phyloP scores from a whole-genome alignment of 257 asterid species.

The Salvia hispanica region DNA sequence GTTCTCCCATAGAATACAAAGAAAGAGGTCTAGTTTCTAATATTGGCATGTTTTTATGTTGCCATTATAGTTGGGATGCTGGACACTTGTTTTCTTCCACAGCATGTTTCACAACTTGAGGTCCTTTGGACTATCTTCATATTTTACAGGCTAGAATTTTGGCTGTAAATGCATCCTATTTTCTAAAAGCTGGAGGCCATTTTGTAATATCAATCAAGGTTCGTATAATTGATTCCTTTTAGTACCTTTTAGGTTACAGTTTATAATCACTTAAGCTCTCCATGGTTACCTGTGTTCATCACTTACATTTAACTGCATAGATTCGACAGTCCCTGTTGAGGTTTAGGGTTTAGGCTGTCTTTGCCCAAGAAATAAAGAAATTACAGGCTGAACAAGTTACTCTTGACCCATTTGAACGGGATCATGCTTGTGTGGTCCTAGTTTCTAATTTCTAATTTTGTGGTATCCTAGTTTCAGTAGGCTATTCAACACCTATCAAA shows the following conservation, averaged over 20 bases:
- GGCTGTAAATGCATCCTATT: conserved; percentile 85
- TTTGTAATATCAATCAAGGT: conserved; percentile 94
- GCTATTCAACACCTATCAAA: not conserved
- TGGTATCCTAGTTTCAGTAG: not conserved
- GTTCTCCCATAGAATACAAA: no score
- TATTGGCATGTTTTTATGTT: no score
- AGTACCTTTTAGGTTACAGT: no score
- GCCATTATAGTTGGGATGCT: no score
- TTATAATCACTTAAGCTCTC: no score
- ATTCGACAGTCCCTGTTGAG: conserved; percentile 86
- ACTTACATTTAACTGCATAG: conserved; percentile 58
- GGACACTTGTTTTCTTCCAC: no score
- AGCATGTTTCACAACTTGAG: not conserved
- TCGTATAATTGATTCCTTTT: conserved; percentile 1
- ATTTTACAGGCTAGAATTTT: conserved; percentile 78
- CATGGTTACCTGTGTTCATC: no score
- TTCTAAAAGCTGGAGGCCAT: conserved; percentile 85
- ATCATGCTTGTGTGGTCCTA: conserved; percentile 95
- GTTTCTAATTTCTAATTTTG: conserved; percentile 32
- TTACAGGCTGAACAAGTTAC: conserved; percentile 89
- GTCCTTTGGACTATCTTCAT: not conserved
- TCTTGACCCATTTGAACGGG: conserved; percentile 89
- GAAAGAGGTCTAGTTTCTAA: no score
- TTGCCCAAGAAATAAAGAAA: conserved; percentile 88
- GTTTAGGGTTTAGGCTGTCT: no score